Conservation (phyloP, 805 yeast species). For the Spathaspora passalidarum region DNA sequence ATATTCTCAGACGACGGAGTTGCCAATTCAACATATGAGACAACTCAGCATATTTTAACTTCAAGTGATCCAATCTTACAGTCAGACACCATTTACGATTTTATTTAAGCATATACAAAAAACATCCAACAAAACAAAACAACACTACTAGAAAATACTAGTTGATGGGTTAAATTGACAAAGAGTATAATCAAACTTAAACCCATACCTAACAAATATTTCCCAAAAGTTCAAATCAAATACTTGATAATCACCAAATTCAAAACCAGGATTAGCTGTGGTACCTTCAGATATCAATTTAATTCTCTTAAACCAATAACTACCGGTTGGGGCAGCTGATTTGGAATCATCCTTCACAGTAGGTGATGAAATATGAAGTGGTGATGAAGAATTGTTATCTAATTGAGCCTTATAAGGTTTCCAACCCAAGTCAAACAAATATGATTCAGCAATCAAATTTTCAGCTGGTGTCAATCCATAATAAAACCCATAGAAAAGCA, state of each 20-base stretch:
- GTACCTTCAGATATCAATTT: conserved; percentile 12
- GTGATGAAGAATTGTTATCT: conserved; percentile 6
- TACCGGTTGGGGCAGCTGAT: conserved; percentile 10
- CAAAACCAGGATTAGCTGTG: conserved; percentile 12
- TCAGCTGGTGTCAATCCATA: conserved; percentile 43
- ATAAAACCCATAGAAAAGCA: conserved; percentile 41
- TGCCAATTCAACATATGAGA: conserved; percentile 2
- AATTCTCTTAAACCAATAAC: conserved; percentile 27
- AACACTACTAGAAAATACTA: conserved; percentile 5
- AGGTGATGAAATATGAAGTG: conserved; percentile 3
- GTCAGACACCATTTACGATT: background rate
- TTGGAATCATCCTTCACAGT: conserved; percentile 7
- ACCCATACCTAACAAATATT: conserved; percentile 33
- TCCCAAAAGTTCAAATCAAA: conserved; percentile 44
- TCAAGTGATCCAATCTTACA: background rate
- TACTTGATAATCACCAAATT: conserved; percentile 38
- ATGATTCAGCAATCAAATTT: conserved; percentile 39
- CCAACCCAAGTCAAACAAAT: conserved; percentile 41
- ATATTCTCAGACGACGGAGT: conserved; percentile 5
- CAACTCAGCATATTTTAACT: conserved; percentile 3
- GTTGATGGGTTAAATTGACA: conserved; percentile 29
- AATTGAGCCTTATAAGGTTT: conserved; percentile 30
- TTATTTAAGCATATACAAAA: background rate
- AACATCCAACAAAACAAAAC: background rate
- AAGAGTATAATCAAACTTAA: conserved; percentile 32